phyloP scores from a whole-genome alignment of 306 rosid species.

The Cucurbita pepo region DNA sequence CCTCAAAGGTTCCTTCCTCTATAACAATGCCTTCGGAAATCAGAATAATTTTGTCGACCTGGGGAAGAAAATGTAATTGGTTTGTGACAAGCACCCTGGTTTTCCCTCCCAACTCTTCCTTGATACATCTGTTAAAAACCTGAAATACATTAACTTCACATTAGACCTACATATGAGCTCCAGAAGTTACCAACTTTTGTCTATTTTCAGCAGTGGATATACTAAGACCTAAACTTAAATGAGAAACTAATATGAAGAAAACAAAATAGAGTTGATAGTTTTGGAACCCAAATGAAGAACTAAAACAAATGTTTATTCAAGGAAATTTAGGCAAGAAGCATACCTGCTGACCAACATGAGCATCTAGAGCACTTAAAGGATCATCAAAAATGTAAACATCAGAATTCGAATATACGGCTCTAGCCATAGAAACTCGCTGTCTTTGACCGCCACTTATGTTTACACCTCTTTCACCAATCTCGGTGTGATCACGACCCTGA shows the following conservation, averaged over 20 bases:
- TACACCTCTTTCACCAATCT: slow-evolving; percentile 91
- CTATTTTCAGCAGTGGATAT: not conserved
- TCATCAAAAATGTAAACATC: slow-evolving; percentile 82
- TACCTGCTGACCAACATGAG: slow-evolving; percentile 81
- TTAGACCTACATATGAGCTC: not conserved
- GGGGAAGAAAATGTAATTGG: slow-evolving; percentile 90
- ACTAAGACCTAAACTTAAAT: not conserved
- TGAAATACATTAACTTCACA: slow-evolving; percentile 6
- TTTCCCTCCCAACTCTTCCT: slow-evolving; percentile 64
- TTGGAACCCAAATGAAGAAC: not conserved
- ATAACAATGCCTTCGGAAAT: slow-evolving; percentile 48
- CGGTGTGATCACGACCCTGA: slow-evolving; percentile 74
- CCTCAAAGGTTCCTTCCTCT: slow-evolving; percentile 81
- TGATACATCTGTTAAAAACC: slow-evolving; percentile 76
- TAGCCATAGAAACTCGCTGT: slow-evolving; percentile 87
- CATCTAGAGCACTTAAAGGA: slow-evolving; percentile 90
- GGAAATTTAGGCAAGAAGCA: slow-evolving; percentile 3
- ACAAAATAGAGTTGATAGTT: not conserved
- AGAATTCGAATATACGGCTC: slow-evolving; percentile 72
- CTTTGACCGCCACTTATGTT: slow-evolving; percentile 94
- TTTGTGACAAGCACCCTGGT: slow-evolving; percentile 86
- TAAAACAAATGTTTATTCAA: not conserved
- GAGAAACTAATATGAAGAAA: not conserved
- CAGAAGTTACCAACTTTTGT: not conserved
- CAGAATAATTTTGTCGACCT: slow-evolving; percentile 58